A percentile compares a stretch with the other conserved stretches of the same genome.
phyloP scores from a whole-genome alignment of 2,329 filamentous ascomycete genomes.

The Capronia americana region DNA sequence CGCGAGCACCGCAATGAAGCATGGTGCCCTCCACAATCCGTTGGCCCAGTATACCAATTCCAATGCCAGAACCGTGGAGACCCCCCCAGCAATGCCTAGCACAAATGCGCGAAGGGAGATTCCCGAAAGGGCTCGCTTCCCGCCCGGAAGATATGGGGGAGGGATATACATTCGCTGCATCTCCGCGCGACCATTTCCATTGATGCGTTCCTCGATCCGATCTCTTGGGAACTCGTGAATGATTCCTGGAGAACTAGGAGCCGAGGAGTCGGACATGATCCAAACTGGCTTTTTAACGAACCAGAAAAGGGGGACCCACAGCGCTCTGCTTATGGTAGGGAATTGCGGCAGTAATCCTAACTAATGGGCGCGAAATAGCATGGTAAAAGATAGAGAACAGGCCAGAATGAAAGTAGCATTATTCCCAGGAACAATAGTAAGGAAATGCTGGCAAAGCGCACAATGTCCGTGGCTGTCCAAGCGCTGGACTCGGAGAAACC shows the following conservation, averaged over 20 bases:
- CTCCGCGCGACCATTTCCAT: constrained; percentile 17
- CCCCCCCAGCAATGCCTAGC: constrained; percentile 51
- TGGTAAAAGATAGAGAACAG: neutral
- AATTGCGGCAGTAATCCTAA: neutral
- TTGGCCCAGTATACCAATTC: constrained; percentile 38
- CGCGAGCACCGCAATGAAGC: constrained; percentile 65
- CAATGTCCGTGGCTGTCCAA: neutral
- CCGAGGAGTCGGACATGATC: constrained; percentile 33
- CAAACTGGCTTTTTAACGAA: neutral
- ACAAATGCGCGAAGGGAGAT: constrained; percentile 55
- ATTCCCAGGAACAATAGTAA: constrained; percentile 8
- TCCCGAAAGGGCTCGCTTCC: constrained; percentile 51
- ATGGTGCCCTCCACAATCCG: constrained; percentile 62
- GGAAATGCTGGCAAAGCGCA: neutral
- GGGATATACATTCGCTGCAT: constrained; percentile 30
- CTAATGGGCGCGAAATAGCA: neutral
- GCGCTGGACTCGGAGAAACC: neutral
- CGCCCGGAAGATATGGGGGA: constrained; percentile 39
- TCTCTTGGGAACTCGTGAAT: constrained; percentile 35
- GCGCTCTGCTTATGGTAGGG: neutral
- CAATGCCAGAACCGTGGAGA: constrained; percentile 44
- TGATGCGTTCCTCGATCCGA: constrained; percentile 22
- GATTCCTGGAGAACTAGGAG: constrained; percentile 29
- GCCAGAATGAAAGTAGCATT: neutral
- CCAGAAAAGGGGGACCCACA: constrained; percentile 1